Evolutionary conservation across 768 basidiomycete species (phyloP).

Genomic region (Hysterangium stoloniferum): DNA sequence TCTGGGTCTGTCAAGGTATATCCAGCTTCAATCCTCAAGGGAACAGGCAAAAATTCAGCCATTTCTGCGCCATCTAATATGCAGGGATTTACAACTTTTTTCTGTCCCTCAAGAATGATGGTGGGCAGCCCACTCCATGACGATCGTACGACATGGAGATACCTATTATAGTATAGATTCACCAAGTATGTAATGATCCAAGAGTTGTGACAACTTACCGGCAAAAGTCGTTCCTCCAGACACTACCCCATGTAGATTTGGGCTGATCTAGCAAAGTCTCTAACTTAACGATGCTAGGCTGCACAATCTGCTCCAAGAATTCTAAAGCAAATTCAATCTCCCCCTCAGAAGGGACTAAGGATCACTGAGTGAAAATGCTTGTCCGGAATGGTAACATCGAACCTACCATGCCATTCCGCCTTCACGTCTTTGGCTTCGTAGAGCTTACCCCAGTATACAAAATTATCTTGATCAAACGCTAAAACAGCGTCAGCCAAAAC

Average conservation of each 20-base stretch:
- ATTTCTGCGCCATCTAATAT: conserved; percentile 56
- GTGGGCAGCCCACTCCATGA: conserved; percentile 73
- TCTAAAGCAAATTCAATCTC: conserved; percentile 80
- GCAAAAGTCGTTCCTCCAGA: conserved; percentile 77
- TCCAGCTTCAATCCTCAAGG: conserved; percentile 63
- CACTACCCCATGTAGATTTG: conserved; percentile 49
- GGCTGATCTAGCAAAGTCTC: conserved; percentile 52
- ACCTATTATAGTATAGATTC: conserved; percentile 30
- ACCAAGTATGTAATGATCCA: not conserved
- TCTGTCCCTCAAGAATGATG: conserved; percentile 49
- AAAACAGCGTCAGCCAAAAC: not conserved
- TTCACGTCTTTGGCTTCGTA: conserved; percentile 73
- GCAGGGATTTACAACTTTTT: conserved; percentile 50
- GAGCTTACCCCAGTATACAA: conserved; percentile 70
- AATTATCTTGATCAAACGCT: conserved; percentile 61
- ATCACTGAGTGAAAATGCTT: conserved; percentile 11
- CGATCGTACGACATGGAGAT: conserved; percentile 63
- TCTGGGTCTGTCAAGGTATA: conserved; percentile 64
- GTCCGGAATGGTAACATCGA: not conserved
- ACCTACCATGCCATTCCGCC: conserved; percentile 81
- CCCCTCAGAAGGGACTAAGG: conserved; percentile 46
- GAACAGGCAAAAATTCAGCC: conserved; percentile 59
- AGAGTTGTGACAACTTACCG: conserved; percentile 37
- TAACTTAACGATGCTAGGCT: conserved; percentile 59
- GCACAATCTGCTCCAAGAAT: conserved; percentile 59